These are phyloP conservation scores for Solanum rostratum DNA, from an alignment of 257 asterid genomes.

Conservation along the genomic window DNA sequence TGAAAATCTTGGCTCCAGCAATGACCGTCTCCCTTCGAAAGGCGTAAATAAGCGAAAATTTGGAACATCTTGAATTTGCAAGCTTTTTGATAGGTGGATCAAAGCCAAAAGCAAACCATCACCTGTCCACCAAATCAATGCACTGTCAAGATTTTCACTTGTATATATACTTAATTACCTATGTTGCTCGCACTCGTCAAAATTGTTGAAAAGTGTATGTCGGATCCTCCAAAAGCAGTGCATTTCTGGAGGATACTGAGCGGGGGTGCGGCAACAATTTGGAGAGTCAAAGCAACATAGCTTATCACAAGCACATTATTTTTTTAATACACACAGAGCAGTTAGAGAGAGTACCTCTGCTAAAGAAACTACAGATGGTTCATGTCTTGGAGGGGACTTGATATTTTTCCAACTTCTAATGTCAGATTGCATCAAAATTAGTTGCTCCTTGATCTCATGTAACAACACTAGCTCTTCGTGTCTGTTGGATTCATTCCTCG, in stretches of 20 bases:
- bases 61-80: background rate
- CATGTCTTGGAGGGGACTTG: slow-evolving; percentile 14
- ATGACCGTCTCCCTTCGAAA: background rate
- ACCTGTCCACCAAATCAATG: background rate
- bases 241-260: background rate
- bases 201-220: background rate
- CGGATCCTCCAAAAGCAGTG: background rate
- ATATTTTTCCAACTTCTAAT: slow-evolving; percentile 29
- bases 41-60: background rate
- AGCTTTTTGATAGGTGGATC: background rate
- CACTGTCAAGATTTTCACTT: background rate
- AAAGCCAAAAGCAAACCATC: slow-evolving; percentile 1
- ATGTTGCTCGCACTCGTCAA: background rate
- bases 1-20: background rate
- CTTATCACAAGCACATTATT: background rate
- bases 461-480: slow-evolving; percentile 43
- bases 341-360: slow-evolving; percentile 27
- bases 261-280: background rate
- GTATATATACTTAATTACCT: background rate
- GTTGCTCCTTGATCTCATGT: slow-evolving; percentile 50
- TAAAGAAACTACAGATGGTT: slow-evolving; percentile 22
- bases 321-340: background rate
- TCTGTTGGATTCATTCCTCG: slow-evolving; percentile 9
- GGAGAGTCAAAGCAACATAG: background rate
- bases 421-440: slow-evolving; percentile 39